Evolutionary conservation across 768 basidiomycete species (phyloP), one percentile per base, ranked within the genome.

Genomic region (Kwoniella pini): DNA sequence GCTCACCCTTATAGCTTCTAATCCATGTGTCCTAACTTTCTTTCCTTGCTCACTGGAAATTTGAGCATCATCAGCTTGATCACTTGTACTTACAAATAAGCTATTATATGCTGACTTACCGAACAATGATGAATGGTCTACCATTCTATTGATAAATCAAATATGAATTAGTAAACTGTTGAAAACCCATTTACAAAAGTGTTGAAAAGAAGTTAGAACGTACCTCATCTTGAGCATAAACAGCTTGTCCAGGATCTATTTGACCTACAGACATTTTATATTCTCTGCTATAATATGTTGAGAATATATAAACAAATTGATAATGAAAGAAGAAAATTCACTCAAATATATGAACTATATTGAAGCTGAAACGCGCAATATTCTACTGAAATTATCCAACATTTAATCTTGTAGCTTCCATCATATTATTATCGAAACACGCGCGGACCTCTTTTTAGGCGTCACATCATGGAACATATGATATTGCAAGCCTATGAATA

Each of bases 71-170:
- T 63, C 46, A 71, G 57, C 50, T 52, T 3, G 2, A 11, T 31
- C 13, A 9, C 26, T 43, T n/a, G 13, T 26, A 28, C 11, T 13
- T 6, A 15, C 10, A 21, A 12, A n/a, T 31, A 43, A 15, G 15
- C 1, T 1, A 12, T 19, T 9, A 15, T 13, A n/a, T 39, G 11
- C 6, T 27, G 30, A 53, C 68, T 40, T 54, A 76, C 75, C 77
- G 85, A 58, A 98, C 83, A 81, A 98, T 95, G 77, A 97, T 95
- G 78, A 97, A 97, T n/a, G 93, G 95, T 40, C 94, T 83, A 44
- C 94, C 93, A 78, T 91, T 93, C 90, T 94, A 69, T 7, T 65
- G 15, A 15, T 7, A 36, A 15, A 36, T 36, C 33, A 7, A 36
- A 7, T n/a, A n/a, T n/a, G n/a, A 36, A 36, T 7, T 36, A 15